A percentile compares a stretch with the other conserved stretches of the same genome.
These are phyloP conservation scores for Gynochthodes officinalis DNA, from an alignment of 257 asterid genomes.

Conservation along the genomic window DNA sequence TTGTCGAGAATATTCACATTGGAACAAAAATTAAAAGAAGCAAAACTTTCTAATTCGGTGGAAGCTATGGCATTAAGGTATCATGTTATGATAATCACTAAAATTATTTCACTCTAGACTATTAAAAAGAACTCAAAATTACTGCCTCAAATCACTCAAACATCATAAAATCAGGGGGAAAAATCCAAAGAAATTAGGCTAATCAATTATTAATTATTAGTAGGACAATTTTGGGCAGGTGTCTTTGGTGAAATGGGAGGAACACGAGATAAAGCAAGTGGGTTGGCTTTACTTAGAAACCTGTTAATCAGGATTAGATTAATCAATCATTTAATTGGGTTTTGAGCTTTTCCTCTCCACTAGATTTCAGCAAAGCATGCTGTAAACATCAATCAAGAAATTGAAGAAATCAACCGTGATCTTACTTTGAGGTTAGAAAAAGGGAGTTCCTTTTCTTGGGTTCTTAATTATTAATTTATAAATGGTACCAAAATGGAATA, in stretches of 20 bases:
- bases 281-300: constrained; percentile 28
- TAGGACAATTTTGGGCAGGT: constrained; percentile 6
- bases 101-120: too few relatives aligned
- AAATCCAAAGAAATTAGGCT: background rate
- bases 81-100: too few relatives aligned
- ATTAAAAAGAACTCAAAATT: constrained; percentile 12
- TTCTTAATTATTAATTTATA: constrained; percentile 13
- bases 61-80: too few relatives aligned
- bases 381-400: constrained; percentile 4
- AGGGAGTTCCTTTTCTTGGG: constrained; percentile 19
- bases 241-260: constrained; percentile 42
- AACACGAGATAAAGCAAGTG: constrained; percentile 58
- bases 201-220: background rate
- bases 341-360: constrained; percentile 39
- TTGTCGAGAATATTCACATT: background rate
- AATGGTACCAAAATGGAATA: constrained; percentile 17
- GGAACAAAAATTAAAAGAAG: background rate
- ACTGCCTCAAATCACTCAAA: constrained; percentile 18
- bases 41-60: background rate
- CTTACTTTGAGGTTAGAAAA: constrained; percentile 33
- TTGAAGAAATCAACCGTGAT: constrained; percentile 6
- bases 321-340: constrained; percentile 42
- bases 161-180: background rate
- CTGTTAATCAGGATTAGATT: constrained; percentile 18
- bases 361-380: constrained; percentile 16